phyloP scores from a whole-genome alignment of 2,329 filamentous ascomycete species.

The Aspergillus sp. region DNA sequence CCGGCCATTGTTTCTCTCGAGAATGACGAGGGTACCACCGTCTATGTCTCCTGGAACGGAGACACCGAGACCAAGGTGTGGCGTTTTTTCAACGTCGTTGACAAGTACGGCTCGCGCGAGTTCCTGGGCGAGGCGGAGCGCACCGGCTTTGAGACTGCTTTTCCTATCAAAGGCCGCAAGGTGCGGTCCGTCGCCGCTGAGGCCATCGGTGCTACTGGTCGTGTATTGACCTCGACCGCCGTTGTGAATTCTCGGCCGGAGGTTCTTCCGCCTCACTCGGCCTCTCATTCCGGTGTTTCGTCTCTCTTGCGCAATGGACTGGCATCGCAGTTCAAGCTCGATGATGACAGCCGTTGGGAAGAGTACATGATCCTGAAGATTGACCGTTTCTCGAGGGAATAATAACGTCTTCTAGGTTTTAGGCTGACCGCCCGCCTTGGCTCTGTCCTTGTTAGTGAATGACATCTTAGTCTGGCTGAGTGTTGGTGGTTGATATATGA shows the following conservation, averaged over 20 bases:
- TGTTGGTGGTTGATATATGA: no score
- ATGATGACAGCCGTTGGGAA: slow-evolving; percentile 6
- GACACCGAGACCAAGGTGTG: slow-evolving; percentile 48
- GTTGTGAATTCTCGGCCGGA: slow-evolving; percentile 19
- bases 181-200: slow-evolving; percentile 43
- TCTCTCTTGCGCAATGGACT: not conserved
- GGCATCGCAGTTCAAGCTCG: slow-evolving; percentile 4
- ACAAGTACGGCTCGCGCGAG: slow-evolving; percentile 21
- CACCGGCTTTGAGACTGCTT: slow-evolving; percentile 29
- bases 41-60: slow-evolving; percentile 58
- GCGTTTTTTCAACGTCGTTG: slow-evolving; percentile 47
- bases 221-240: slow-evolving; percentile 25
- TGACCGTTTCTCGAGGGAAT: slow-evolving; percentile 7
- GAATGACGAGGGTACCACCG: slow-evolving; percentile 26
- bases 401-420: not conserved
- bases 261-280: slow-evolving; percentile 14
- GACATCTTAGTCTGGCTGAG: not conserved
- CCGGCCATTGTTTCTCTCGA: slow-evolving; percentile 38
- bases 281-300: not conserved
- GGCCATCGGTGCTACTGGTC: slow-evolving; percentile 24
- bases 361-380: slow-evolving; percentile 13
- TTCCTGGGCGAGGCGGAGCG: slow-evolving; percentile 27
- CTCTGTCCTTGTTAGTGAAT: not conserved
- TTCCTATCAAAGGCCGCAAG: slow-evolving; percentile 16
- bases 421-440: not conserved